These are phyloP conservation scores for Scedosporium dehoogii DNA, from an alignment of 2,329 filamentous ascomycete genomes.

Conservation along the genomic window DNA sequence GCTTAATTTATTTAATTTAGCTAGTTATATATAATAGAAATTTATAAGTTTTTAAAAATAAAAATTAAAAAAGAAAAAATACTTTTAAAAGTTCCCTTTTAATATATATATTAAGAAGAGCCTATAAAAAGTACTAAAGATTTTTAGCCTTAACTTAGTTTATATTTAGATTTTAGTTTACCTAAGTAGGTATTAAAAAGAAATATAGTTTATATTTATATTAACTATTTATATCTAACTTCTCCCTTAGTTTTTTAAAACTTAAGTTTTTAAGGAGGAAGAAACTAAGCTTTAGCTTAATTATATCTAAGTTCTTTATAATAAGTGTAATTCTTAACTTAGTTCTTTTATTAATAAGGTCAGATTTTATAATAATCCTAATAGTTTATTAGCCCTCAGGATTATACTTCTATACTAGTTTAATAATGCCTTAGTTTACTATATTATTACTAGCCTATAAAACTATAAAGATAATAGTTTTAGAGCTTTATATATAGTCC, in stretches of 20 bases:
- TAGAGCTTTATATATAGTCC: slow-evolving; percentile 26
- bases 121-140: slow-evolving; percentile 14
- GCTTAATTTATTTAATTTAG: too few relatives aligned
- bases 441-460: slow-evolving; percentile 28
- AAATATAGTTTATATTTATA: slow-evolving; percentile 30
- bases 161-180: slow-evolving; percentile 14
- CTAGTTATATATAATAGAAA: background rate
- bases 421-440: slow-evolving; percentile 26
- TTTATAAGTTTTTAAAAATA: background rate
- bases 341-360: slow-evolving; percentile 19
- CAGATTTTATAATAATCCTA: slow-evolving; percentile 33
- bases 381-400: slow-evolving; percentile 23
- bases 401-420: slow-evolving; percentile 20
- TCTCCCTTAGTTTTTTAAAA: slow-evolving; percentile 20
- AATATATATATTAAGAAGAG: slow-evolving; percentile 18
- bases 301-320: slow-evolving; percentile 23
- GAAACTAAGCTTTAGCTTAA: slow-evolving; percentile 29
- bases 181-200: slow-evolving; percentile 25
- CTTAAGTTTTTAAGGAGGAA: slow-evolving; percentile 25
- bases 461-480: slow-evolving; percentile 34
- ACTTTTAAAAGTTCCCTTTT: slow-evolving; percentile 19
- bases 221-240: slow-evolving; percentile 21
- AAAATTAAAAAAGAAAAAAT: background rate
- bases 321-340: slow-evolving; percentile 17
- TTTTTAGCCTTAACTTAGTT: slow-evolving; percentile 14